phyloP scores from a whole-genome alignment of 1,139 yeast genomes.

The Candida sojae region DNA sequence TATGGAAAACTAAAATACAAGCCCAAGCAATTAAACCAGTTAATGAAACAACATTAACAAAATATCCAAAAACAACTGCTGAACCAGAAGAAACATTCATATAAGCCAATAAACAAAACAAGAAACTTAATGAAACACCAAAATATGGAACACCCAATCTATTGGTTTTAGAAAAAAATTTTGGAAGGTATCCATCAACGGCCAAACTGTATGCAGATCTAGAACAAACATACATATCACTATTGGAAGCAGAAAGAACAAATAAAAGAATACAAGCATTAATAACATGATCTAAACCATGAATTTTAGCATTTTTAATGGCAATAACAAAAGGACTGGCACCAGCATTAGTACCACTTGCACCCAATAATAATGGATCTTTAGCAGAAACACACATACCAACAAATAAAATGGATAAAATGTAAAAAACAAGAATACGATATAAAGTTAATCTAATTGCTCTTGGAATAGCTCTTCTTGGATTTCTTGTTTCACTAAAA shows the following conservation, averaged over 20 bases:
- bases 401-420: conserved; percentile 62
- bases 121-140: conserved; percentile 37
- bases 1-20: conserved; percentile 60
- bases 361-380: conserved; percentile 51
- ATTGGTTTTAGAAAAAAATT: conserved; percentile 43
- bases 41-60: conserved; percentile 73
- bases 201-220: conserved; percentile 48
- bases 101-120: conserved; percentile 60
- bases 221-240: conserved; percentile 50
- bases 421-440: conserved; percentile 73
- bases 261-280: conserved; percentile 48
- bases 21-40: conserved; percentile 76
- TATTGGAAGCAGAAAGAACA: conserved; percentile 49
- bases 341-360: conserved; percentile 54
- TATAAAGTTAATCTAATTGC: conserved; percentile 76
- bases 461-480: conserved; percentile 73
- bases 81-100: conserved; percentile 61
- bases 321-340: conserved; percentile 76
- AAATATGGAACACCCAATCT: conserved; percentile 41
- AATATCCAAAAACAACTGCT: conserved; percentile 58
- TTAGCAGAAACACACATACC: conserved; percentile 77
- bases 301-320: conserved; percentile 43
- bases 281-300: conserved; percentile 46
- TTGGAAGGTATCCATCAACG: conserved; percentile 55
- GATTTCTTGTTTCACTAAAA: conserved; percentile 77